Evolutionary conservation across 345 rosid species (phyloP).

Genomic region (Populus pruinosa): DNA sequence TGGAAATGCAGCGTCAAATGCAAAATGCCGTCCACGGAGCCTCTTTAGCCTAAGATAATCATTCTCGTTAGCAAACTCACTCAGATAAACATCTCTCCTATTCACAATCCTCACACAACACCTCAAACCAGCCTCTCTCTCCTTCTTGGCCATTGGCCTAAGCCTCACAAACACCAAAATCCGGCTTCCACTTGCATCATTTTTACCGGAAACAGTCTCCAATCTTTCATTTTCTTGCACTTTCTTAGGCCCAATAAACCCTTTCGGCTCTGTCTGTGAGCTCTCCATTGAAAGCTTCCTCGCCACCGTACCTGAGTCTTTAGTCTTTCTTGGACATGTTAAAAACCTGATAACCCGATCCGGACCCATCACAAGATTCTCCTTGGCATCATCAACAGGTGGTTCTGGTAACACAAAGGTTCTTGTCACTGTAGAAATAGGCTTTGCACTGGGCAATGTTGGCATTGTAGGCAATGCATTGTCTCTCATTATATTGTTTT

Average conservation of each 20-base stretch:
- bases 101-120: constrained; percentile 83
- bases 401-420: constrained; percentile 49
- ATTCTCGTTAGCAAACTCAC: constrained; percentile 73
- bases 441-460: constrained; percentile 13
- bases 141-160: constrained; percentile 89
- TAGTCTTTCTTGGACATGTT: constrained; percentile 45
- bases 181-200: constrained; percentile 36
- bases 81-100: constrained; percentile 73
- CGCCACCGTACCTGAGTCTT: constrained; percentile 33
- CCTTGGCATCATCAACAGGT: constrained; percentile 54
- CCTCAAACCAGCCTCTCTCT: constrained; percentile 71
- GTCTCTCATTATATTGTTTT: constrained; percentile 44
- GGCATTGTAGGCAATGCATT: constrained; percentile 27
- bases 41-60: constrained; percentile 88
- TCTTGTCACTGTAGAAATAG: constrained; percentile 40
- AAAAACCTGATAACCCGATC: constrained; percentile 55
- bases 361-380: constrained; percentile 52
- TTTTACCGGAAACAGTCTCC: constrained; percentile 35
- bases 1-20: constrained; percentile 83
- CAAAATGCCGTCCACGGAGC: constrained; percentile 80
- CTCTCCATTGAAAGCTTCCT: constrained; percentile 73
- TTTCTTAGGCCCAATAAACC: constrained; percentile 19
- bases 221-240: constrained; percentile 40
- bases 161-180: constrained; percentile 88
- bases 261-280: constrained; percentile 28